These are phyloP conservation scores for Suillus americanus DNA, from an alignment of 768 basidiomycete genomes.

Conservation along the genomic window DNA sequence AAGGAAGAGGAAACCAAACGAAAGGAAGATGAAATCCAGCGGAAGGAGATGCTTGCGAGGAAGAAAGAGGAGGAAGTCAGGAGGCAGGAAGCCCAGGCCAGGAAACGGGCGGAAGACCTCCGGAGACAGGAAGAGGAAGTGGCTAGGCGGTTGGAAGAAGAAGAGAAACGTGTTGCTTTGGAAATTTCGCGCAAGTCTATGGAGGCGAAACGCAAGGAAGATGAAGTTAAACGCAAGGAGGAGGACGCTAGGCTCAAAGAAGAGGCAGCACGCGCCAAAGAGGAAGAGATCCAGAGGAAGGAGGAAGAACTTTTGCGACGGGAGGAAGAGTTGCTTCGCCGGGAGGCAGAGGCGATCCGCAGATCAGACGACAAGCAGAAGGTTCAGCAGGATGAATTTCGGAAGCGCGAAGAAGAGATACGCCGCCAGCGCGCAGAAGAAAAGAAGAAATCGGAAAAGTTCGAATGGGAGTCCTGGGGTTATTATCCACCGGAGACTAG, in stretches of 20 bases:
- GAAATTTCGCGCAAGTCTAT: conserved; percentile 20
- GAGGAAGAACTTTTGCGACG: conserved; percentile 29
- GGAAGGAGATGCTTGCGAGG: conserved; percentile 28
- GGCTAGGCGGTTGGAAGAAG: conserved; percentile 18
- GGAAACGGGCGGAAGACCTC: conserved; percentile 19
- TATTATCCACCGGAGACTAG: conserved; percentile 23
- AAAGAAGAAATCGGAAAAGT: conserved; percentile 27
- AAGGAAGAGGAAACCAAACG: conserved; percentile 23
- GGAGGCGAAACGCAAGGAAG: conserved; percentile 24
- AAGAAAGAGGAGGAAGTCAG: conserved; percentile 27
- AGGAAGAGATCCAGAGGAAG: conserved; percentile 23
- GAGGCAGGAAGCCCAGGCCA: conserved; percentile 17
- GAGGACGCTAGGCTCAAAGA: conserved; percentile 26
- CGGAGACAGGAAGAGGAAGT: conserved; percentile 23
- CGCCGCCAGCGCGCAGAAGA: conserved; percentile 31
- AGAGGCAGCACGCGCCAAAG: conserved; percentile 26
- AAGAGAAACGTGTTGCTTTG: conserved; percentile 19
- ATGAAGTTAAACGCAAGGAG: conserved; percentile 25
- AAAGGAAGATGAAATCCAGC: conserved; percentile 22
- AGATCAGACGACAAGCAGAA: conserved; percentile 26
- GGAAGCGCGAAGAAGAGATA: conserved; percentile 32
- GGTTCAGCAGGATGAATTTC: conserved; percentile 27
- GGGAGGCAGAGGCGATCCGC: conserved; percentile 31
- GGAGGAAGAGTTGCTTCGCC: conserved; percentile 33
- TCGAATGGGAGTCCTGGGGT: conserved; percentile 23